Conservation (phyloP, 805 yeast genomes). For the Candida odintsovae region DNA sequence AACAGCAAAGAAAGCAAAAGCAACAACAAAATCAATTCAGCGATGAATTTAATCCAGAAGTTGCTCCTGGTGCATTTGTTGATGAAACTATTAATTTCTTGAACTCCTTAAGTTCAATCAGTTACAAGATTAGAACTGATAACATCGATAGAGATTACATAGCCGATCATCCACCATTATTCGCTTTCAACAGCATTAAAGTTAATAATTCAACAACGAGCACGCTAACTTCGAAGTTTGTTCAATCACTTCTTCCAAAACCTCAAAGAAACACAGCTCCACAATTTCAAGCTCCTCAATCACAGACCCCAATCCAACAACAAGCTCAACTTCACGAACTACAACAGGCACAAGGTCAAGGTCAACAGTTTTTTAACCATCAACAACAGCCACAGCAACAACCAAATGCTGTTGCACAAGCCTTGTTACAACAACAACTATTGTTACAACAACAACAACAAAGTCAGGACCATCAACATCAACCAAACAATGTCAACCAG, state of each 20-base stretch:
- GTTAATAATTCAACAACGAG: constrained; percentile 20
- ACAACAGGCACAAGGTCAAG: constrained; percentile 17
- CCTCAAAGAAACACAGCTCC: constrained; percentile 18
- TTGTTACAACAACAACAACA: constrained; percentile 18
- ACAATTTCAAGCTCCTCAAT: constrained; percentile 7
- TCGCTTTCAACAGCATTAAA: constrained; percentile 38
- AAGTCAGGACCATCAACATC: constrained; percentile 12
- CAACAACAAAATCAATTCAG: constrained; percentile 14
- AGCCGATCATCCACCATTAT: constrained; percentile 36
- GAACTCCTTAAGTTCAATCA: constrained; percentile 30
- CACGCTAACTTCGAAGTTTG: constrained; percentile 27
- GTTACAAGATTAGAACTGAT: constrained; percentile 33
- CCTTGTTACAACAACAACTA: constrained; percentile 23
- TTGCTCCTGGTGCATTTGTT: constrained; percentile 40
- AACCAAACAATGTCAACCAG: constrained; percentile 21
- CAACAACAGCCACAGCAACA: constrained; percentile 23
- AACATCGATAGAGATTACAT: constrained; percentile 24
- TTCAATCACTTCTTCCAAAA: constrained; percentile 31
- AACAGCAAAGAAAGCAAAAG: constrained; percentile 25
- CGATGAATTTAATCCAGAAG: constrained; percentile 33
- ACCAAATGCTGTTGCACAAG: constrained; percentile 18
- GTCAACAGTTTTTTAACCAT: constrained; percentile 17
- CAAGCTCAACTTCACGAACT: constrained; percentile 18
- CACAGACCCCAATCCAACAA: constrained; percentile 16
- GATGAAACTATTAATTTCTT: constrained; percentile 42